Base-by-base conservation (phyloP, 176 grass and related monocot genomes). In the Oryza glumipatula region DNA sequence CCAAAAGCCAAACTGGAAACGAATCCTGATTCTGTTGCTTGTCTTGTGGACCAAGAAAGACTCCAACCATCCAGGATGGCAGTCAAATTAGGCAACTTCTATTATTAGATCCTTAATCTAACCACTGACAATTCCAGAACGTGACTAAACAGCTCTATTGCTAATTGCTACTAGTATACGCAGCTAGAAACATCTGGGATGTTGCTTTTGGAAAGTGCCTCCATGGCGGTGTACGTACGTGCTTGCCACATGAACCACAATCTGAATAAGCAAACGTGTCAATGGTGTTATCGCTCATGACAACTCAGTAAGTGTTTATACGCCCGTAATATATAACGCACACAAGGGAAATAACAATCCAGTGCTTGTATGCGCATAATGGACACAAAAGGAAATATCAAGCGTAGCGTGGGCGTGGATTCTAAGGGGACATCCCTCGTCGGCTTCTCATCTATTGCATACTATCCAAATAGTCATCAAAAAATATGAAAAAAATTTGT, bases 1-100 rank as follows among this genome's bases (percentile, higher is more conserved):
- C 16, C 54, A 58, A 28, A n/a, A 58, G 54, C 67, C 22, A 83
- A 88, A 83, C 24, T 43, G 32, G 51, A 76, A 9, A 75, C 70
- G 51, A n/a, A 19, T 60, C 79, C 63, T 16, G 3, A 7, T 16
- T 75, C 23, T 32, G 58, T 49, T 49, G 58, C 36, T 71, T 82
- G 13, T 86, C 79, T 86, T 82, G 73, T 45, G 22, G 82, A 66
- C 79, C 83, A 86, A 90, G 73, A 86, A 77, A 78, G 54, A 78
- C 28, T 35, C 56, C 10, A 51, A 0, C 83, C 36, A 70, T 64
- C 36, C 67, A 63, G 24, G 84, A 44, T 86, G 67, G 63, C 79
- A 38, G 88, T 78, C 88, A 88, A 88, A 80, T 28, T 23, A 76
- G 51, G 85, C 69, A 73, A 16, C 51, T 45, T 17, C 24, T 16